phyloP scores from a whole-genome alignment of 768 basidiomycete genomes.

The Hebeloma cylindrosporum region DNA sequence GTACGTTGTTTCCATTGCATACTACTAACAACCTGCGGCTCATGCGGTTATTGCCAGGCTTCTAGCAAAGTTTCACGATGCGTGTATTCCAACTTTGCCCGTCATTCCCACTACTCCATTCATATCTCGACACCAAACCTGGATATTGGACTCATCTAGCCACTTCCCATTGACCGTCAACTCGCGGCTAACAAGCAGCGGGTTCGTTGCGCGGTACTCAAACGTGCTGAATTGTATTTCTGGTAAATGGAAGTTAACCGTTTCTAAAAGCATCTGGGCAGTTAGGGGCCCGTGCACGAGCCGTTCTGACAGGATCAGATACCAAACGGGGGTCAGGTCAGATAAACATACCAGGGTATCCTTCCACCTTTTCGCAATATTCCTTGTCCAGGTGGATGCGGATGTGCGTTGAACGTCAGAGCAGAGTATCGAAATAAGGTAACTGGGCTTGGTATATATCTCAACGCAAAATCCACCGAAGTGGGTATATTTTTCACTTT shows the following conservation, averaged over 20 bases:
- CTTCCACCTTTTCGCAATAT: conserved; percentile 65
- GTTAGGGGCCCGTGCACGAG: conserved; percentile 87
- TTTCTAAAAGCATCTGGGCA: conserved; percentile 75
- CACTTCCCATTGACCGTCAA: conserved; percentile 49
- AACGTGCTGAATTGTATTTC: conserved; percentile 48
- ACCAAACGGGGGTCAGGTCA: background rate
- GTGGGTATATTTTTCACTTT: conserved; percentile 53
- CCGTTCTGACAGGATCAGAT: conserved; percentile 48
- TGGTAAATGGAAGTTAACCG: conserved; percentile 50
- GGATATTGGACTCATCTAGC: conserved; percentile 36
- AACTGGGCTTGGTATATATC: conserved; percentile 63
- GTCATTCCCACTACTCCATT: conserved; percentile 70
- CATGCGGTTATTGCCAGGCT: conserved; percentile 31
- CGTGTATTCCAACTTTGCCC: conserved; percentile 38
- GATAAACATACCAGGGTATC: conserved; percentile 59
- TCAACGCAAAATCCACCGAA: conserved; percentile 58
- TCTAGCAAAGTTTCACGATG: conserved; percentile 20
- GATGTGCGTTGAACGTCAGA: conserved; percentile 82
- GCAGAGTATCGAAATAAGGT: conserved; percentile 87
- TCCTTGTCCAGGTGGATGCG: conserved; percentile 81
- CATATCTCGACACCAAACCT: conserved; percentile 55
- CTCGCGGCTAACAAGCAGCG: conserved; percentile 52
- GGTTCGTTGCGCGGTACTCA: conserved; percentile 70
- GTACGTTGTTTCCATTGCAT: conserved; percentile 38
- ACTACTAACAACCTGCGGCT: background rate